Evolutionary conservation across 345 rosid species (phyloP), one percentile per base, ranked within the genome.

Genomic region (Eucalyptus marginata): DNA sequence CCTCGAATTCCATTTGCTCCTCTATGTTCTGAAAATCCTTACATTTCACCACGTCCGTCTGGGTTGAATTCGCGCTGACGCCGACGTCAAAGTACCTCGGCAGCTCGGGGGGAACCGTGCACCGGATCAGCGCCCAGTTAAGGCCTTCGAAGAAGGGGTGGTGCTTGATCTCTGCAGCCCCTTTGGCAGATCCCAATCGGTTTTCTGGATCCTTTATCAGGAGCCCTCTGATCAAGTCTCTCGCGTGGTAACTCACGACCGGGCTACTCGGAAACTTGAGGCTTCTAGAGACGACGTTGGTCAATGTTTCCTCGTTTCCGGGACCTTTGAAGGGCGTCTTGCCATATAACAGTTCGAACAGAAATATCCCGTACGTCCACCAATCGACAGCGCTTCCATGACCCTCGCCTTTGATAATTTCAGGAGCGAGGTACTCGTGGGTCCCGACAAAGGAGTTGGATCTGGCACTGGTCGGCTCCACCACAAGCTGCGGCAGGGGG

Each of bases 361-460:
- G 89, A 89, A 96, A 95, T 89, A 96, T 94, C 27, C 98, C 98
- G n/a, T 93, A 95, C 9, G 95, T 96, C 97, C 98, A 96, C 98
- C 98, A 96, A 88, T 96, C 98, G 68, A 96, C 98, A 29, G 98
- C 94, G 88, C 93, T 95, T 86, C 98, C 98, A 89, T 96, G 98
- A 76, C 96, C 97, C 85, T 96, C 96, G 17, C 96, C 95, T 90
- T 95, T 95, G 94, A 96, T 92, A 88, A 96, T 96, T 90, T 96
- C 98, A 15, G 98, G 98, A 58, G 97, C 96, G 71, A 96, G 93
- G 92, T 96, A 96, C 87, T 96, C 98, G 43, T 95, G 95, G 16
- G 97, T 95, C 68, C 98, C 98, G 2, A 96, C 98, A 87, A 96
- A 96, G 87, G 98, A 96, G 91, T 96, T 96, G 14, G 98, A 96